A percentile compares a stretch with the other conserved stretches of the same genome.
Conservation (phyloP, 2,329 filamentous ascomycete species). For the Trichoderma koningiopsis region DNA sequence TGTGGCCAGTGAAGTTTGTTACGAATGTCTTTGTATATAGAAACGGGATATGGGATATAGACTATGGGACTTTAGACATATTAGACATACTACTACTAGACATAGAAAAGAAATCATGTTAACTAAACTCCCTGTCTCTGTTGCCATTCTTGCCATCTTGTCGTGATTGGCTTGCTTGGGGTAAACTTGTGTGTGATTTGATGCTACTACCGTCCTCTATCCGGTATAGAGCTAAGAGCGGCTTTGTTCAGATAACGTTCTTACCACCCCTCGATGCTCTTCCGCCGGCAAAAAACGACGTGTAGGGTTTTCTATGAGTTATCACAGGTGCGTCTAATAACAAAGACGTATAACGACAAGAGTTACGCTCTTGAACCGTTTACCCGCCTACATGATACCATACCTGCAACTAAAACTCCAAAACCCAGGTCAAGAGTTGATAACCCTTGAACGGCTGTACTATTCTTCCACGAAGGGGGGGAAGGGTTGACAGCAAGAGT, state of each 20-base stretch:
- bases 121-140: background rate
- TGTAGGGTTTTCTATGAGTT: background rate
- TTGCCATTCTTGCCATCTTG: background rate
- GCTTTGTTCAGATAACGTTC: constrained; percentile 9
- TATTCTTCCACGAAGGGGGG: background rate
- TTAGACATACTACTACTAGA: background rate
- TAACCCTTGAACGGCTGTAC: background rate
- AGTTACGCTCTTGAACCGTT: constrained; percentile 14
- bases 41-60: background rate
- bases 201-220: background rate
- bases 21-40: background rate
- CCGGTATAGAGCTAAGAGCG: background rate
- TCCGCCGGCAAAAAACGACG: background rate
- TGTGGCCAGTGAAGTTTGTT: constrained; percentile 15
- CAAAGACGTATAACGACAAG: background rate
- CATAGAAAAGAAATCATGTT: background rate
- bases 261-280: background rate
- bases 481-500: background rate
- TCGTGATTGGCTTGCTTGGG: background rate
- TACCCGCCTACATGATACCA: background rate
- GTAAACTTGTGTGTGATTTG: background rate
- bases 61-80: background rate
- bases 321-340: background rate
- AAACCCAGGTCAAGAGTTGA: background rate
- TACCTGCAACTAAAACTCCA: background rate